phyloP scores from a whole-genome alignment of 2,329 filamentous ascomycete genomes.

The Arthrobotrys musiformis region DNA sequence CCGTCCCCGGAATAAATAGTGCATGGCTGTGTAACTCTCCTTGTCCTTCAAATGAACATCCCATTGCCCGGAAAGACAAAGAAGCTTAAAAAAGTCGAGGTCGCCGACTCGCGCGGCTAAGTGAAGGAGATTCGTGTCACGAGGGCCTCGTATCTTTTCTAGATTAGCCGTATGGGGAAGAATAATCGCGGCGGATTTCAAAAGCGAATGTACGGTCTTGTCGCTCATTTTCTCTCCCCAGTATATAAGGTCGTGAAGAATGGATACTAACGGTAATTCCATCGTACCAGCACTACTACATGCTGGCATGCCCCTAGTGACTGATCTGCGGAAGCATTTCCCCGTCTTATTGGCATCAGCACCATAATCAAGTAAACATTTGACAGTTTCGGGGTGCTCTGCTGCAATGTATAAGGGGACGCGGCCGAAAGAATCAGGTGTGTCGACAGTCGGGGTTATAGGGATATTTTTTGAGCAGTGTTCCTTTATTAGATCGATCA shows the following conservation, averaged over 20 bases:
- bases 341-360: background rate
- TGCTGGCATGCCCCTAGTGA: background rate
- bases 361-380: slow-evolving; percentile 4
- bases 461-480: background rate
- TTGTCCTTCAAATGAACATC: slow-evolving; percentile 1
- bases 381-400: background rate
- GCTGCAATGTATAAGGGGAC: background rate
- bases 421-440: background rate
- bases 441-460: background rate
- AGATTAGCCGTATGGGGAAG: background rate
- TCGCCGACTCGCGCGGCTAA: slow-evolving; percentile 13
- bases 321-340: background rate
- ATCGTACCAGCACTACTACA: background rate
- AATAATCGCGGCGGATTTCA: background rate
- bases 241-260: background rate
- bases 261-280: background rate
- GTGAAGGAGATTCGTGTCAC: background rate
- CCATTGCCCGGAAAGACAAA: slow-evolving; percentile 21
- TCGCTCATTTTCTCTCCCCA: background rate
- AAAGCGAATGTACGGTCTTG: background rate
- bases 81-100: slow-evolving; percentile 24
- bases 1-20: background rate
- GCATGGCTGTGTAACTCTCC: background rate
- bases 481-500: background rate
- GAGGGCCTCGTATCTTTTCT: background rate